These are phyloP conservation scores for Priceomyces melissophilus DNA, from an alignment of 805 yeast species.

Conservation along the genomic window DNA sequence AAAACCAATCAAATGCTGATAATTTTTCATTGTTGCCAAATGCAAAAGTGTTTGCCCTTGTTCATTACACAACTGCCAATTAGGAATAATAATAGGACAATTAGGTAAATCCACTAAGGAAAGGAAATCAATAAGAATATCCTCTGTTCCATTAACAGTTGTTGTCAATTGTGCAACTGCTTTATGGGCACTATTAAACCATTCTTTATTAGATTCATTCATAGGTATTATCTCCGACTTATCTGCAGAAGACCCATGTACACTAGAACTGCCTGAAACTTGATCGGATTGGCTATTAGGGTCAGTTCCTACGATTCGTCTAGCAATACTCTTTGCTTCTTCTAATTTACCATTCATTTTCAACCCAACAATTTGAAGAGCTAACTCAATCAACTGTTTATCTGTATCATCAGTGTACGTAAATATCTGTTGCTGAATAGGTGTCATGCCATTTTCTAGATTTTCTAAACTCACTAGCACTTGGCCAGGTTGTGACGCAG, in stretches of 20 bases:
- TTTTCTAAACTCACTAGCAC: constrained; percentile 82
- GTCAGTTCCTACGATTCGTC: constrained; percentile 76
- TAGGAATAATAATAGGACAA: constrained; percentile 59
- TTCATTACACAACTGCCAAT: constrained; percentile 74
- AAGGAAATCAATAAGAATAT: constrained; percentile 47
- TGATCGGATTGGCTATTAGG: constrained; percentile 10
- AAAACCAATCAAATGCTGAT: constrained; percentile 55
- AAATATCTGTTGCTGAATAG: constrained; percentile 50
- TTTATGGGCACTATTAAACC: constrained; percentile 53
- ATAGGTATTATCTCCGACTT: constrained; percentile 7
- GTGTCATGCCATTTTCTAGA: constrained; percentile 32
- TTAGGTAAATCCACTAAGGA: constrained; percentile 62
- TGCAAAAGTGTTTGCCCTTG: constrained; percentile 90
- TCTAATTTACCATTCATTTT: constrained; percentile 95
- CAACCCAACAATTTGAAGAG: constrained; percentile 92
- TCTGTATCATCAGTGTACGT: constrained; percentile 96
- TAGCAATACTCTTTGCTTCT: constrained; percentile 92
- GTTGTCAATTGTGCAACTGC: constrained; percentile 47
- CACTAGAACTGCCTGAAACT: constrained; percentile 4
- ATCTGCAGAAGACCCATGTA: not conserved
- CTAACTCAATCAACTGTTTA: constrained; percentile 88
- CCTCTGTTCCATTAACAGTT: constrained; percentile 46
- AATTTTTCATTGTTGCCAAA: constrained; percentile 76
- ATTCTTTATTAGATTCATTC: constrained; percentile 30
- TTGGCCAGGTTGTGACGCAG: constrained; percentile 85